Evolutionary conservation across 78 protist genomes (phyloP), one percentile per base, ranked within the genome.

Genomic region (Monocercomonoides exilis): DNA sequence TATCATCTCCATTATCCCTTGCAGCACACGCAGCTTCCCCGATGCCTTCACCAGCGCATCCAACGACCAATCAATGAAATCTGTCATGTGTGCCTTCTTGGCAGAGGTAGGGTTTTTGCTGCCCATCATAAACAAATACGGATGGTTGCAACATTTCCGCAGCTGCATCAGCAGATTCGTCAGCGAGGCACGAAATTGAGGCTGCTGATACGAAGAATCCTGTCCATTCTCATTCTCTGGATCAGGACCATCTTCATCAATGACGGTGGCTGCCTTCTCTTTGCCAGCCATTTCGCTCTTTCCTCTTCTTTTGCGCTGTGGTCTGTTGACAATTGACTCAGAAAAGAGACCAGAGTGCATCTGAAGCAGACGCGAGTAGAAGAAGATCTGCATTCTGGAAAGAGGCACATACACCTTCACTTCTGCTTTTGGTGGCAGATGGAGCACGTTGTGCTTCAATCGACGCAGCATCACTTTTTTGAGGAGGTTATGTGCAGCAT

Each of bases 391-490:
- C 89, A 87, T 77, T 45, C 54, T 45, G 84, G 77, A 43, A 32
- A 87, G 89, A 43, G 89, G 89, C 43, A 80, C 77, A 0, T 1
- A 1, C 38, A 87, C 6, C 2, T 54, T 3, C 70, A 70, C 21
- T 43, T 86, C 88, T 0, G 46, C 32, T 43, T 86, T 86, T 41
- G 88, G 88, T n/a, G 88, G 88, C 36, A 86, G 54, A 63, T 70
- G 87, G 34, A 54, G 2, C 45, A 87, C 89, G 46, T 87, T 84
- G 42, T 77, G 44, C 77, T 87, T 87, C 38, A 87, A 45, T 2
- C 89, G 84, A n/a, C 89, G 84, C 42, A 87, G 77, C 85, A 87
- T 79, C 45, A 77, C 84, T 3, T 80, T 80, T 36, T 44, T 33
- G 46, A 86, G 34, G 79, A 86, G 77, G 43, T 4, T 45, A 70